Conservation (phyloP, 2,329 filamentous ascomycete species). For the Cercospora citrullina region DNA sequence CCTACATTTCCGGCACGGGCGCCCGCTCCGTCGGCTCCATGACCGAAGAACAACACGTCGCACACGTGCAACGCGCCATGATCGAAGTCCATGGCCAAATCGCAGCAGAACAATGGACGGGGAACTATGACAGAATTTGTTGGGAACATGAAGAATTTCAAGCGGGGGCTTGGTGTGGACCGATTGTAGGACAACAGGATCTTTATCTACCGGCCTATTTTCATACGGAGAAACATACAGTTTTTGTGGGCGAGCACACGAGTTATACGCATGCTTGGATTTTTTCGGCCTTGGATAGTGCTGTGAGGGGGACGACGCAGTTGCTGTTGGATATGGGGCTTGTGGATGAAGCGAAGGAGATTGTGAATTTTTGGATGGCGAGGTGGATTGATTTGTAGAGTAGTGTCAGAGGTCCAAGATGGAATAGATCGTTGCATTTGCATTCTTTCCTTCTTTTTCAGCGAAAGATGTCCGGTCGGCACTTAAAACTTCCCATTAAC, state of each 20-base stretch:
- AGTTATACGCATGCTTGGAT: constrained; percentile 73
- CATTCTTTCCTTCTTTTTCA: neutral
- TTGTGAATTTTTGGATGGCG: constrained; percentile 67
- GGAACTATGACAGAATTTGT: constrained; percentile 64
- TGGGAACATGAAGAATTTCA: constrained; percentile 64
- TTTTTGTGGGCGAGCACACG: constrained; percentile 66
- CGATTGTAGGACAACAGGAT: constrained; percentile 65
- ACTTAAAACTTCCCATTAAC: neutral
- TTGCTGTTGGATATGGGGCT: constrained; percentile 64
- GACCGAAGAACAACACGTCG: constrained; percentile 62
- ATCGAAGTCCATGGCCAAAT: constrained; percentile 64
- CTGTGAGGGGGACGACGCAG: constrained; percentile 65
- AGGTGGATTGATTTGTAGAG: constrained; percentile 59
- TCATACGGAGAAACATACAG: constrained; percentile 66
- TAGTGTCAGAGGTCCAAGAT: neutral
- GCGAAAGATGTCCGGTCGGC: neutral
- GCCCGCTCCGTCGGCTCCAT: constrained; percentile 51
- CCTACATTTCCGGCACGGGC: constrained; percentile 54
- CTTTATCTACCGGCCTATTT: constrained; percentile 73
- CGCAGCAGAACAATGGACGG: constrained; percentile 63
- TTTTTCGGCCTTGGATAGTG: constrained; percentile 65
- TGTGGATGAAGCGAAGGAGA: constrained; percentile 67
- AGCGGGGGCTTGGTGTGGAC: constrained; percentile 60
- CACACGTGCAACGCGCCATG: constrained; percentile 65
- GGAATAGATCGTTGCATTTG: neutral